A percentile compares a stretch with the other conserved stretches of the same genome.
Evolutionary conservation across 352 stramenopile species (phyloP).

Genomic region (Pythium periplocum): DNA sequence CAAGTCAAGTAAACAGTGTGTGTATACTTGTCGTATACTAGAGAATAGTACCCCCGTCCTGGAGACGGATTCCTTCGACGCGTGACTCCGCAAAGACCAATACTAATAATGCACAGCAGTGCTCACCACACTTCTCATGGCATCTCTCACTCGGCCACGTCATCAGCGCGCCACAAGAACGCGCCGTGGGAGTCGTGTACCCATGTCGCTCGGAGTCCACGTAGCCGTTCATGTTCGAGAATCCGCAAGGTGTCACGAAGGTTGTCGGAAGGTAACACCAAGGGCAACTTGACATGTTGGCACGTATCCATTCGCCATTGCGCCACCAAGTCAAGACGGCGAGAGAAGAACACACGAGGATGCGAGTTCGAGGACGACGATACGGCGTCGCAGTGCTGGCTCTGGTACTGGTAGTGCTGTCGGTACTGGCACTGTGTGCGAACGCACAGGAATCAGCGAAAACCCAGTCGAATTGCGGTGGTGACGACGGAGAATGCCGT

Average conservation of each 20-base stretch:
- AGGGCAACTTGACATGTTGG: not conserved
- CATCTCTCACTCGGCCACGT: too few species aligned
- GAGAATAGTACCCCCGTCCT: conserved; percentile 8
- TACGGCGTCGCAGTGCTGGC: not conserved
- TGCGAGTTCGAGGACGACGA: too few species aligned
- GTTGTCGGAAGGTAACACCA: conserved; percentile 17
- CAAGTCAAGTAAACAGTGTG: conserved; percentile 16
- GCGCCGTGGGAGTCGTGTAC: conserved; percentile 4
- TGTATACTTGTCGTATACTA: not conserved
- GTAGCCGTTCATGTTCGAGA: conserved; percentile 9
- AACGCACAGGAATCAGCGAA: too few species aligned
- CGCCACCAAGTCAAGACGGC: conserved; percentile 4
- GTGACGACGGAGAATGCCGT: not conserved
- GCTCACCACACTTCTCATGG: too few species aligned
- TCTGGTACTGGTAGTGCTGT: not conserved
- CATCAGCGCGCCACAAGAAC: conserved; percentile 7
- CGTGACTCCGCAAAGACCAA: too few species aligned
- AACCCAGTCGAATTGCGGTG: too few species aligned
- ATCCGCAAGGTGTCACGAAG: not conserved
- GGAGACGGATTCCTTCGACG: too few species aligned
- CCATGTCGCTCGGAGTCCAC: conserved; percentile 16
- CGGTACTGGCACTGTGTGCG: too few species aligned
- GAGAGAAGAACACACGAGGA: not conserved
- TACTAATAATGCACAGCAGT: too few species aligned
- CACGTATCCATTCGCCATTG: conserved; percentile 24